Base-by-base conservation (phyloP, 106 monocot species). In the Dendrobium nobile region DNA sequence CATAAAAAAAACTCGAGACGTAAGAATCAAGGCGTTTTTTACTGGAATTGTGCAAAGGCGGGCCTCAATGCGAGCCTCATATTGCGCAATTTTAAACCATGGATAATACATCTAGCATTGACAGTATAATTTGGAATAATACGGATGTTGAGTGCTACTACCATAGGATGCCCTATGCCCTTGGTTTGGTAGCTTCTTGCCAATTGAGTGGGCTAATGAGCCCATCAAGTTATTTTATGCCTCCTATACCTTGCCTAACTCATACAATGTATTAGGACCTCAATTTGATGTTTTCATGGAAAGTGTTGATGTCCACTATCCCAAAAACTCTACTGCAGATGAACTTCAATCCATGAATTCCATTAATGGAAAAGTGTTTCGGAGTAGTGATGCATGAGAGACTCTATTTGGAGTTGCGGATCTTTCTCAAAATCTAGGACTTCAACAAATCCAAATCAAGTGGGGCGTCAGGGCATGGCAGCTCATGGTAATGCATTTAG, bases 401-500 rank as follows among this genome's bases (percentile, higher is more conserved):
- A 47, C 26, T 76, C 24, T 47, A 27, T 48, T 48, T 26, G 27
- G 48, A 44, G 13, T 10, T 9, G 8, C 47, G 3, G 47, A 20
- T 76, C 20, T 43, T 6, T 47, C 22, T 26, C 44, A 74, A 5
- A 51, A 76, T 76, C 45, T 27, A 28, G 10, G 24, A 19, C 19
- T 76, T 48, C 11, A 42, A 20, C 43, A 42, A 74, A 43, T 42
- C 41, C 43, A 43, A 9, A n/a, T 26, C 48, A 76, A 43, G 26
- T 13, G 3, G 47, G 22, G 11, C 48, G 2, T 47, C 76, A 48
- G 24, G 76, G 26, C 41, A 76, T 76, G 47, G 15, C 47, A 47
- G 74, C 40, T 74, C 74, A 74, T 27, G 61, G 81, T 47, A 18
- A 18, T 43, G 75, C 72, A 48, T 40, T 45, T 20, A 81, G 81